Evolutionary conservation across 257 asterid species (phyloP), one percentile per base, ranked within the genome.

Genomic region (Scutellaria baicalensis): DNA sequence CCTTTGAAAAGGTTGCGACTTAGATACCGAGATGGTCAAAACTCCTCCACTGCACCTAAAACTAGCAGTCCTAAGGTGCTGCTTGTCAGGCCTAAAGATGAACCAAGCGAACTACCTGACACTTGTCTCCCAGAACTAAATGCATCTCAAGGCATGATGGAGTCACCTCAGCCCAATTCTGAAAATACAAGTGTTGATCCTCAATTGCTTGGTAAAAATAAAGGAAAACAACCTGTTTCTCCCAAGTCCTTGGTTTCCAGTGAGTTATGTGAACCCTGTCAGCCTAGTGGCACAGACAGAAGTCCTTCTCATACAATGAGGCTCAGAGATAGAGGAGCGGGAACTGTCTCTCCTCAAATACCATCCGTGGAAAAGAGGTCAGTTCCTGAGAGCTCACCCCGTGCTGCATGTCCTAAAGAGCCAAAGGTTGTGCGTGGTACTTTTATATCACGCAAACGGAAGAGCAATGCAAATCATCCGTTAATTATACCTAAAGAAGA

Each of bases 1-100:
- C 89, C 96, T 60, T 83, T 77, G 10, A 91, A 87, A 85, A 87
- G 90, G 80, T 69, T 72, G 75, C 81, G 92, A 51, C 86, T 10
- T 47, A 76, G 73, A 72, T 71, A 74, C 75, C 81, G 48, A 71
- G 87, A 79, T 64, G 89, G 80, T 69, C 86, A 84, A 74, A 58
- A 71, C 66, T 86, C 88, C 17, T 57, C 84, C 8, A 14, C 61
- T 18, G 68, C 73, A n/a, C 68, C 75, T 27, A 64, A 38, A 43
- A 21, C 61, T 69, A 49, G 54, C 21, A 52, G 45, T 38, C 42
- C 74, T 47, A 75, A 35, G 56, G 54, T 66, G 66, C 82, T 80
- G 20, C 77, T 77, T 17, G 31, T 82, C 73, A 76, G 5, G 67
- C 88, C 86, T 42, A 87, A 84, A 81, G 95, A 80, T 60, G 92